Evolutionary conservation across 129 eudicot species (phyloP), one percentile per base, ranked within the genome.

Genomic region (Artemisia tridentata): DNA sequence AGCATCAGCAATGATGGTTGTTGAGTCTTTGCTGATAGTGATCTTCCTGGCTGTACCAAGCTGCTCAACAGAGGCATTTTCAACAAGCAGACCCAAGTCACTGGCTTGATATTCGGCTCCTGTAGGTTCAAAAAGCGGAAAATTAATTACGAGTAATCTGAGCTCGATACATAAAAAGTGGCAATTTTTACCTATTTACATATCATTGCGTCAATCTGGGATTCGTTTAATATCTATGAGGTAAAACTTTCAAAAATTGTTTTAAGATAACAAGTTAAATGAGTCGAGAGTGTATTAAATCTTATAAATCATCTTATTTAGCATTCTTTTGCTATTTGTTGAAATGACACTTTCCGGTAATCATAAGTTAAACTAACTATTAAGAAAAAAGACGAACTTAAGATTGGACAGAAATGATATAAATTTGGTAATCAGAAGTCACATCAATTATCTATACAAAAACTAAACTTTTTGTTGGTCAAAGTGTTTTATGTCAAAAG

Each of bases 101-200:
- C 77, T 78, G 23, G 96, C 96, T 72, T 89, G 96, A 65, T 65
- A 89, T 74, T 89, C 96, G 6, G 96, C 96, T 62, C 96, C 96
- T 88, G 18, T 4, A 63, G n/a, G 43, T 41, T n/a, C 23, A n/a
- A 31, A 63, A 63, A 63, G 16, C 16, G 21, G 64, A 16, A 59
- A 59, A 11, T 50, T 18, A 25, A 59, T 11, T 1, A 59, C 29
- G 41, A 25, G 23, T 55, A 55, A 54, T 54, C 41, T 34, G 41
- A 34, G 5, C 41, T 34, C 41, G 1, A 34, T 34, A 8, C 8
- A 17, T 15, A 54, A 54, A 21, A 54, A 11, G 23, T 53, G 11
- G 19, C 60, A 54, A 54, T 5, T 54, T 54, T 21, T 4, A 54
- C 60, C 25, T 21, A 54, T 54, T 34, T 54, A 54, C 60, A n/a